Base-by-base conservation (phyloP, 2,329 filamentous ascomycete genomes). In the Cercospora berteroae region DNA sequence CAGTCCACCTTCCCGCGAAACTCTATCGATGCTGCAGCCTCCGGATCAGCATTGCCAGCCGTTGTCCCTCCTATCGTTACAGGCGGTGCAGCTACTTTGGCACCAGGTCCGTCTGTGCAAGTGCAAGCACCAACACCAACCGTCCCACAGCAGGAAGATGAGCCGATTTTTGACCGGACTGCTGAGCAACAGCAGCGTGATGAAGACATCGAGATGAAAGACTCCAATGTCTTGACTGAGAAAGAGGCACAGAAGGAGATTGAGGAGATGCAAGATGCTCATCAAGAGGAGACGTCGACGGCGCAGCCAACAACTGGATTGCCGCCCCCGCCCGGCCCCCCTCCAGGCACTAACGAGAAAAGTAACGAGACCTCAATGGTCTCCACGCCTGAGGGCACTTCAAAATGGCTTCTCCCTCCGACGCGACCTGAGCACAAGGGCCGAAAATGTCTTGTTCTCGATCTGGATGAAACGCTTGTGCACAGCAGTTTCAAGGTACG, bases 401-500 rank as follows among this genome's bases (percentile, higher is more conserved):
- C 87, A 71, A 89, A 89, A 75, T 92, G 87, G 81, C 84, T 99
- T 39, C 82, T 99, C 64, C 93, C 93, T n/a, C 89, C 94, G 0
- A 87, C 94, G 72, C 85, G 89, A 48, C 89, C 92, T 27, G 89
- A 92, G 73, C 88, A 95, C 74, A 89, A 90, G 79, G 93, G 93
- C 29, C 90, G 92, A 77, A 99, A 99, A 80, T 99, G 95, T 75
- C 83, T 99, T 48, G 94, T 99, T 18, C 85, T 99, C 56, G 95
- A 99, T 82, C 83, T 99, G 69, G 95, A 99, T 74, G 95, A 99
- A 80, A 99, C 95, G 1, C 82, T 99, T 62, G 95, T 99, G 25
- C 95, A 99, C 82, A 98, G 95, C 80, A 98, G 95, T 74, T 99
- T 99, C 82, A 99, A 99, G 87, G 94, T 96, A 81, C 73, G 83